Base-by-base conservation (phyloP, 2,329 filamentous ascomycete genomes). In the Aspergillus sp. region DNA sequence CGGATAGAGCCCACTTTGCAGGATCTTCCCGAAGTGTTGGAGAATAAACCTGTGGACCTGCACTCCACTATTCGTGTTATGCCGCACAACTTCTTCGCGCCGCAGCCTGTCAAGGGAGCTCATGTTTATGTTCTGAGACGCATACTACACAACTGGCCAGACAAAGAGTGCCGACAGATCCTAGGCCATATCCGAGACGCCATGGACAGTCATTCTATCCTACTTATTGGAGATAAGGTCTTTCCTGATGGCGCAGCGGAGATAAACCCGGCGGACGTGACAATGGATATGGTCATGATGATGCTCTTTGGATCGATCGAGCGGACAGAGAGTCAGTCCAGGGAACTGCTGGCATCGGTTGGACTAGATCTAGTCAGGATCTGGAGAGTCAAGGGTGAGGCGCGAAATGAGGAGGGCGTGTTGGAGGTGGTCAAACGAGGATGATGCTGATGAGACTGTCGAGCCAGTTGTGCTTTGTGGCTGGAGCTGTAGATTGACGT, bases 181-280 rank as follows among this genome's bases (percentile, higher is more conserved):
- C 48, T 59, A 6, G 9, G 8, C 5, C 44, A 50, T 11, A 44
- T 55, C 5, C 39, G 40, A 6, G 46, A 28, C 2, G 50, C 51
- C 34, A 60, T 61, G 58, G 41, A 50, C 19, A 19, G 8, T 46
- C 50, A 3, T 54, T 51, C 1, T 51, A 55, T 27, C 59, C 56
- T 4, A 45, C 43, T 2, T 38, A 62, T 8, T 37, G 63, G 5
- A 56, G 19, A 19, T 19, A 19, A 19, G 19, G 19, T 65, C 30
- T 51, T 56, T 33, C 60, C 64, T 7, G 49, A 44, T 7, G 51
- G 64, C 13, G 44, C 62, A 11, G 57, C 56, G 1, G 47, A 51
- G 27, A 45, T 13, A 9, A 44, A 46, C 0, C 49, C 46, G 26
- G 39, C 51, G 12, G 46, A 47, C 5, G 39, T 46, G 12, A 43